Evolutionary conservation across 2,329 filamentous ascomycete species (phyloP), one percentile per base, ranked within the genome.

Genomic region (Raffaelea albimanens): DNA sequence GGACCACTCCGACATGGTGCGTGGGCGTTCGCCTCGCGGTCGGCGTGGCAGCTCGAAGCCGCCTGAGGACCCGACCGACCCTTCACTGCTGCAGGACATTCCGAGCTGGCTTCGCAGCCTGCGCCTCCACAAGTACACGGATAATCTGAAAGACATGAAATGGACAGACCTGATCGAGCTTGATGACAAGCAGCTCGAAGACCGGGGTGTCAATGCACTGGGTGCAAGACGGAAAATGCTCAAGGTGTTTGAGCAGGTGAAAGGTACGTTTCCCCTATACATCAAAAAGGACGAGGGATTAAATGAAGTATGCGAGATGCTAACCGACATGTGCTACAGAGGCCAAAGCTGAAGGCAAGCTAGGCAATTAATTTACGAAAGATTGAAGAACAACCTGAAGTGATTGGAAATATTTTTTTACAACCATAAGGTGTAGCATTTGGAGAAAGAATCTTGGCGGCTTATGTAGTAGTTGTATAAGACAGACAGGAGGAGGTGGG

Each of bases 191-290:
- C 90, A 87, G 43, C 72, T 98, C 53, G 91, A 97, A 68, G 86
- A 88, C 22, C 84, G 88, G 45, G 93, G 93, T 44, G 93, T 98
- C 29, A 96, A 95, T 64, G 93, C 93, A 46, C 77, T 97, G 48
- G 93, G 93, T 58, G 93, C 93, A 18, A 77, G 93, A 57, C 85
- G 91, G 63, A 98, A 98, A 78, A 94, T 98, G 87, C 72, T 98
- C 52, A 98, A 98, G 80, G 93, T 97, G 48, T 97, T 97, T 67
- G 93, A 97, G 59, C 90, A 96, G 71, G 91, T 97, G 60, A 88
- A 82, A 67, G 85, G 80, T 82, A 68, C n/a, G 10, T 45, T 22
- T 45, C 18, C 13, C 19, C 2, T 7, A 19, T 13, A n/a, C n/a
- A n/a, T n/a, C n/a, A n/a, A n/a, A n/a, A n/a, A 18, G 8, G 16